Percentiles rank a stretch among this genome's conserved stretches.
Conservation (phyloP, 257 asterid species). For the Jacaranda copaia region DNA sequence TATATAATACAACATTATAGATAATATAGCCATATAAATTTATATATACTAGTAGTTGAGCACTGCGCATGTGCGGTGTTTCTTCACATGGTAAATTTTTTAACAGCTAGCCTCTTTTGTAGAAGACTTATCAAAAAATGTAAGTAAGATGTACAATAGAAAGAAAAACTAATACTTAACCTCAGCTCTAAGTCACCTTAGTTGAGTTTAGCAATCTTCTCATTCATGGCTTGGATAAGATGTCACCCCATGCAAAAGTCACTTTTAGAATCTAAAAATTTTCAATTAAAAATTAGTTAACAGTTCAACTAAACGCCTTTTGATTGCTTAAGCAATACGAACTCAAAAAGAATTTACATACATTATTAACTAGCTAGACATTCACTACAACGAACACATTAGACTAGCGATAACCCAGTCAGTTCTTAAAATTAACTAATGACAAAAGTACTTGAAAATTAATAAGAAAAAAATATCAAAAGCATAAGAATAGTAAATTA, state of each 20-base stretch:
- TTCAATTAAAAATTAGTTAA: slow-evolving; percentile 1
- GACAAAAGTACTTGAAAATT: slow-evolving; percentile 7
- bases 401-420: not conserved
- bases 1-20: too few species aligned
- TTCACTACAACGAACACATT: not conserved
- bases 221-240: slow-evolving; percentile 73
- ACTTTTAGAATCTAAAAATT: slow-evolving; percentile 3
- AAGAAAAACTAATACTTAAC: too few species aligned
- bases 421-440: not conserved
- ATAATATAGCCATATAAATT: too few species aligned
- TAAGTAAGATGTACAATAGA: too few species aligned
- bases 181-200: slow-evolving; percentile 72
- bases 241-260: slow-evolving; percentile 26
- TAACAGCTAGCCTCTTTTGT: too few species aligned
- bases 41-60: too few species aligned
- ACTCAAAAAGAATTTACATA: not conserved
- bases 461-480: not conserved
- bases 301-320: slow-evolving; percentile 21
- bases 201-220: slow-evolving; percentile 80
- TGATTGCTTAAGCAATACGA: not conserved
- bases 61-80: too few species aligned
- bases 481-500: slow-evolving; percentile 39
- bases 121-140: too few species aligned
- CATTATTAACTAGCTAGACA: not conserved
- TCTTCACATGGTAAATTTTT: too few species aligned